Percentiles rank a stretch among this genome's conserved stretches.
Evolutionary conservation across 768 basidiomycete species (phyloP).

Genomic region (Cystofilobasidium macerans): DNA sequence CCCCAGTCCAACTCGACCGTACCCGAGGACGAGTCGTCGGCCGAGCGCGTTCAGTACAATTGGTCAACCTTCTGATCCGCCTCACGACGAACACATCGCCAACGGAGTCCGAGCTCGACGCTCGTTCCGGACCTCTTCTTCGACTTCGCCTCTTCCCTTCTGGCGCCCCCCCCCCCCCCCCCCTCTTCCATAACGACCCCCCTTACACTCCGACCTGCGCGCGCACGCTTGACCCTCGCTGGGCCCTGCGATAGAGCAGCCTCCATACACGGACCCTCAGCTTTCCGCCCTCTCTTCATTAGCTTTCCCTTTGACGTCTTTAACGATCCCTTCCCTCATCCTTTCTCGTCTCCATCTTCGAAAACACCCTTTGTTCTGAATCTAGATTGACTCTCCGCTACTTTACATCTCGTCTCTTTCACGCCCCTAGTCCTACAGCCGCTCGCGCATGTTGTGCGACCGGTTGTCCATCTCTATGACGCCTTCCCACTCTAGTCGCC

Average conservation of each 20-base stretch:
- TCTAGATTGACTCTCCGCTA: background rate
- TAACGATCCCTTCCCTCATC: background rate
- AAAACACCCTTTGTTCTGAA: background rate
- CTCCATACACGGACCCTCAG: no score
- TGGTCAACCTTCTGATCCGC: constrained; percentile 14
- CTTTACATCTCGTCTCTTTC: no score
- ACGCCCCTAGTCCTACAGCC: no score
- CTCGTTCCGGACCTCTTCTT: background rate
- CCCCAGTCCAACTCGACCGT: constrained; percentile 3
- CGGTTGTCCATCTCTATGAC: no score
- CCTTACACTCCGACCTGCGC: background rate
- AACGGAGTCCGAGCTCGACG: background rate
- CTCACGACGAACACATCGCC: background rate
- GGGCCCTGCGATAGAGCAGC: no score
- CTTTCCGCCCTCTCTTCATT: constrained; percentile 3
- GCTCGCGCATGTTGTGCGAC: no score
- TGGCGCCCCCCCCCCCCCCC: no score
- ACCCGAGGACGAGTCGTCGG: background rate
- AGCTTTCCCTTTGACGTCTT: background rate
- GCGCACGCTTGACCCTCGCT: background rate
- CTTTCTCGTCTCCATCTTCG: background rate
- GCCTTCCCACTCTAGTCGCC: no score
- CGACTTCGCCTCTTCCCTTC: background rate
- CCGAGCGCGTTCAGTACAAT: background rate
- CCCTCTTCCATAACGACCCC: no score